Percentiles rank a stretch among this genome's conserved stretches.
phyloP scores from a whole-genome alignment of 140 eudicot species.

The Stevia rebaudiana region DNA sequence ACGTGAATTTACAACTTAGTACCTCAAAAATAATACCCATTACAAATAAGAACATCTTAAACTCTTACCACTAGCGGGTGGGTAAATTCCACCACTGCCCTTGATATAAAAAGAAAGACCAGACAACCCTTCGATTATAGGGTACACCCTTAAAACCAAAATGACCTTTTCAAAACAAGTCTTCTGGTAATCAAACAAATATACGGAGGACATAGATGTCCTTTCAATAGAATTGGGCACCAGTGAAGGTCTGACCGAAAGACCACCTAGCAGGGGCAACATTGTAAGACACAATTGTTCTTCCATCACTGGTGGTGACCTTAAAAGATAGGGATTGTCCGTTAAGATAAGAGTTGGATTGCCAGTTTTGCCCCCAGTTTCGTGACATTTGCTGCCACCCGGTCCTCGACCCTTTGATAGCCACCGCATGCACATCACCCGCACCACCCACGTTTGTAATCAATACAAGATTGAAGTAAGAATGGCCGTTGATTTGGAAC shows the following conservation, averaged over 20 bases:
- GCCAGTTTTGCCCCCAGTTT: conserved; percentile 86
- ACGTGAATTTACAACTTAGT: conserved; percentile 27
- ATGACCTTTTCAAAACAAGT: conserved; percentile 26
- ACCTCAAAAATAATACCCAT: conserved; percentile 15
- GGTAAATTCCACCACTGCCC: conserved; percentile 46
- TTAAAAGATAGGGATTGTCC: conserved; percentile 55
- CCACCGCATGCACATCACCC: conserved; percentile 56
- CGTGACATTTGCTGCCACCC: conserved; percentile 68
- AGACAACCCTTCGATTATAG: background rate
- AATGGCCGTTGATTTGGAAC: conserved; percentile 64
- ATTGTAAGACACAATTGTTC: conserved; percentile 51
- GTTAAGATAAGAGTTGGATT: conserved; percentile 53
- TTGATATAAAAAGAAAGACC: background rate
- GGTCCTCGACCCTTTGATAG: conserved; percentile 57
- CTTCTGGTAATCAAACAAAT: conserved; percentile 13
- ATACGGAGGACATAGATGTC: conserved; percentile 5
- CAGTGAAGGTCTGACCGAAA: conserved; percentile 57
- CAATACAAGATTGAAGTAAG: conserved; percentile 58
- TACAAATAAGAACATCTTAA: conserved; percentile 22
- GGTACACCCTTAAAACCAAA: conserved; percentile 22
- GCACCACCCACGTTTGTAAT: conserved; percentile 65
- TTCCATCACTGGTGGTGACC: conserved; percentile 66
- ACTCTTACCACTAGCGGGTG: conserved; percentile 34
- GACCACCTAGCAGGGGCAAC: conserved; percentile 69
- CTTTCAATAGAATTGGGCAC: conserved; percentile 45